phyloP scores from a whole-genome alignment of 2,329 filamentous ascomycete species.

The Cytospora schulzeri region DNA sequence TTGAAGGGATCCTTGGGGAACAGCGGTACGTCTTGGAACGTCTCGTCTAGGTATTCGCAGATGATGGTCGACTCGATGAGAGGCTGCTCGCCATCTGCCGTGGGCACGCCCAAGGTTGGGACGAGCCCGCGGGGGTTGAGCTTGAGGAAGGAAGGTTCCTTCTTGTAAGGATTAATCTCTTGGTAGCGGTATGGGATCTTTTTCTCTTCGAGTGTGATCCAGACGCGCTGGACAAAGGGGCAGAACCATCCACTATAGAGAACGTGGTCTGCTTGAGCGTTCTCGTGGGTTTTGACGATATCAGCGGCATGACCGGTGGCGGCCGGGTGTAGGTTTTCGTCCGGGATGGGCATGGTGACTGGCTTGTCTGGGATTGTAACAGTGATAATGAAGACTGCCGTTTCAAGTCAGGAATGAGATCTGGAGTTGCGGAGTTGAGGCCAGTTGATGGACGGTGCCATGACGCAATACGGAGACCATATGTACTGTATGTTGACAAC shows the following conservation, averaged over 20 bases:
- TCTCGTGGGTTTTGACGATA: slow-evolving; percentile 38
- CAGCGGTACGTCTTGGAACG: slow-evolving; percentile 56
- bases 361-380: not conserved
- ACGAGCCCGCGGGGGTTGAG: slow-evolving; percentile 75
- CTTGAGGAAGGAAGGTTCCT: slow-evolving; percentile 64
- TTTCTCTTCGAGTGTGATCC: slow-evolving; percentile 73
- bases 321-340: slow-evolving; percentile 43
- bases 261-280: slow-evolving; percentile 42
- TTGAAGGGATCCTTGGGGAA: slow-evolving; percentile 64
- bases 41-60: slow-evolving; percentile 73
- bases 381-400: not conserved
- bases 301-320: slow-evolving; percentile 52
- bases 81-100: slow-evolving; percentile 46
- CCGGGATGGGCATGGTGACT: slow-evolving; percentile 37
- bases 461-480: too few species aligned
- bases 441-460: too few species aligned
- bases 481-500: too few species aligned
- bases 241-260: slow-evolving; percentile 74
- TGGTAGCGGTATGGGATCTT: slow-evolving; percentile 71
- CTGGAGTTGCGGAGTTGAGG: too few species aligned
- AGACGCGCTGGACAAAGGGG: slow-evolving; percentile 66
- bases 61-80: slow-evolving; percentile 72
- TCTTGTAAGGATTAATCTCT: slow-evolving; percentile 75
- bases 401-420: not conserved
- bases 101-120: slow-evolving; percentile 62